Base-by-base conservation (phyloP, 768 basidiomycete genomes). In the Amanita exitialis region DNA sequence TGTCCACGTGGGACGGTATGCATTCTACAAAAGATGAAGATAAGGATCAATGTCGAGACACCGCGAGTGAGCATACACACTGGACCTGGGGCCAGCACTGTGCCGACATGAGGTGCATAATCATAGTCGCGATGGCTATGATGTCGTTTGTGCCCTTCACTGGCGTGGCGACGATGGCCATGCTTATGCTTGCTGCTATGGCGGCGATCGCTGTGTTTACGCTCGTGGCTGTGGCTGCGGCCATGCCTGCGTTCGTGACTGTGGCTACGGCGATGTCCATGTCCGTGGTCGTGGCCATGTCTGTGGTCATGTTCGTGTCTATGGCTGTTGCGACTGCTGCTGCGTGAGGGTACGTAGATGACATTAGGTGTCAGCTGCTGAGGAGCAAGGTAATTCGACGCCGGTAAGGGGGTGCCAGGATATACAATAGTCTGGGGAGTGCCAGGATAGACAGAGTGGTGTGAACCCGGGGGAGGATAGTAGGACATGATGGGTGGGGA, bases 391-490 rank as follows among this genome's bases (percentile, higher is more conserved):
- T 34, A 46, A 35, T 16, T 46, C 32, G 44, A n/a, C 2, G n/a
- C 13, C 32, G 44, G 16, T 15, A 27, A 0, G 18, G 44, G 44
- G 18, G 32, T 30, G 28, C 44, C 30, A 16, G 44, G 32, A 34
- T 32, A 46, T 36, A 13, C 49, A 36, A 32, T 47, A 45, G 42
- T 51, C 37, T 34, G 51, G 32, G 32, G 57, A 55, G 42, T 25
- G 49, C 64, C 57, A 21, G 65, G 44, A 55, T 69, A 69, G 28
- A 66, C 61, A 15, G 67, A 66, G 49, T 67, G 62, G 36, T 56
- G 48, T 27, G 64, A 62, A 56, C 64, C 64, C 63, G 69, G 68
- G 44, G 70, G 63, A 30, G 70, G 69, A 59, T 71, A 70, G 62
- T 72, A 72, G 52, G 63, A 32, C 68, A 69, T 64, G 53, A 37